These are phyloP conservation scores for Epichloe amarillans DNA, from an alignment of 2,329 filamentous ascomycete species.

Conservation along the genomic window DNA sequence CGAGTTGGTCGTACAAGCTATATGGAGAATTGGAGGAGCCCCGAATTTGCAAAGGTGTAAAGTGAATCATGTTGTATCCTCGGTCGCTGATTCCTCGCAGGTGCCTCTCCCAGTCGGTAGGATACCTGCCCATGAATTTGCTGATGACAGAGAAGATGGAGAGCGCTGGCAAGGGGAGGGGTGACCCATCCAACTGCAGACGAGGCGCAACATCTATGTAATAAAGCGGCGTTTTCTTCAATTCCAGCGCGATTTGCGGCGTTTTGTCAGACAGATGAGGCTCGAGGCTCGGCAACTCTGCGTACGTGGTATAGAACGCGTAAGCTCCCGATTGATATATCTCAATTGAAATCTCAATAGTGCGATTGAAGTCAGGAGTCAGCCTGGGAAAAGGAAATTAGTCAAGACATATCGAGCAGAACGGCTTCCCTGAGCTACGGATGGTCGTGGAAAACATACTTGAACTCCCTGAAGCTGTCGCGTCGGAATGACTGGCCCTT, in stretches of 20 bases:
- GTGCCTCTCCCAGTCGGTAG: slow-evolving; percentile 80
- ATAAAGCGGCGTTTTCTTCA: slow-evolving; percentile 59
- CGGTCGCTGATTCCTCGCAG: slow-evolving; percentile 75
- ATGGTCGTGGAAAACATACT: slow-evolving; percentile 41
- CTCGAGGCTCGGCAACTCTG: slow-evolving; percentile 60
- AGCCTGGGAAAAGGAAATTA: slow-evolving; percentile 40
- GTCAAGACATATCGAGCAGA: neutral
- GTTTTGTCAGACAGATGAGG: slow-evolving; percentile 14
- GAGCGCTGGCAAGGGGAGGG: slow-evolving; percentile 77
- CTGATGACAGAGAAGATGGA: slow-evolving; percentile 90
- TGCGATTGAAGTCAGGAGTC: slow-evolving; percentile 82
- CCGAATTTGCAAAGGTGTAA: slow-evolving; percentile 82
- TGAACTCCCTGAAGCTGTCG: slow-evolving; percentile 72
- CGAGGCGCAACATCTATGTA: slow-evolving; percentile 90
- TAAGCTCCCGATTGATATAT: slow-evolving; percentile 77
- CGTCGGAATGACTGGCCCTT: slow-evolving; percentile 64
- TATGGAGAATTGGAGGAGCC: slow-evolving; percentile 93
- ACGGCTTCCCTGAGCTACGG: neutral
- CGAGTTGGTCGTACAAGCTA: slow-evolving; percentile 85
- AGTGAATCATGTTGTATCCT: slow-evolving; percentile 98
- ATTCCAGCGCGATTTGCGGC: slow-evolving; percentile 26
- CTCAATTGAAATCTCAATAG: slow-evolving; percentile 78
- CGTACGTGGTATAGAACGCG: slow-evolving; percentile 87
- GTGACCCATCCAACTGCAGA: slow-evolving; percentile 58
- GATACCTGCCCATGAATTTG: slow-evolving; percentile 95